Evolutionary conservation across 1,139 yeast species (phyloP).

Genomic region (Magnusiomyces paraingens): DNA sequence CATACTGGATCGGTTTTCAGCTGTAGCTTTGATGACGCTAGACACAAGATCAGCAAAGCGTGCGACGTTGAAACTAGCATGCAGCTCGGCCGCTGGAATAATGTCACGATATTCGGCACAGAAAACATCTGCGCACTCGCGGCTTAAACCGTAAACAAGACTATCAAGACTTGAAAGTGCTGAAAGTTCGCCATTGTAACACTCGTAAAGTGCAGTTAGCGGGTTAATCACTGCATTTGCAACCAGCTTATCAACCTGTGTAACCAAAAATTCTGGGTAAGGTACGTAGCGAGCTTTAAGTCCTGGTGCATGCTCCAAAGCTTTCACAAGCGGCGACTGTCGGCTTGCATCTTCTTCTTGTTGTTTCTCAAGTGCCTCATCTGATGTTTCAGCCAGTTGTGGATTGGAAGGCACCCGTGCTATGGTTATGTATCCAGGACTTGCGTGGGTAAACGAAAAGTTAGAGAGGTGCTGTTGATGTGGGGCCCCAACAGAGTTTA

Average conservation of each 20-base stretch:
- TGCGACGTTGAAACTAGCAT: conserved; percentile 13
- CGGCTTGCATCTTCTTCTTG: background rate
- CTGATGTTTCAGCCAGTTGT: background rate
- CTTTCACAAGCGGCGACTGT: conserved; percentile 7
- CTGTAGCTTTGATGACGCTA: conserved; percentile 43
- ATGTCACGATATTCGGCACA: conserved; percentile 15
- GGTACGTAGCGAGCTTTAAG: conserved; percentile 44
- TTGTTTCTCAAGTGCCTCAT: background rate
- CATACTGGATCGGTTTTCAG: conserved; percentile 77
- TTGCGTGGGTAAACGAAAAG: conserved; percentile 6
- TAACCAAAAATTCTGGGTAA: conserved; percentile 50
- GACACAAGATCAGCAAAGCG: conserved; percentile 44
- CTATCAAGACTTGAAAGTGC: conserved; percentile 20
- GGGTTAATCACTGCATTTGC: conserved; percentile 75
- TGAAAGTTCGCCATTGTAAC: conserved; percentile 64
- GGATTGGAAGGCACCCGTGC: conserved; percentile 1
- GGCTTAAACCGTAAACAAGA: conserved; percentile 18
- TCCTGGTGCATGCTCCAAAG: conserved; percentile 9
- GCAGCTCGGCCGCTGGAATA: conserved; percentile 8
- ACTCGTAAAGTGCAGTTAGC: conserved; percentile 58
- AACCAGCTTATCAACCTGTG: conserved; percentile 70
- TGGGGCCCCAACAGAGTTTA: conserved; percentile 37
- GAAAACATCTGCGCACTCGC: conserved; percentile 18
- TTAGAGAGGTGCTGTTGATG: conserved; percentile 16
- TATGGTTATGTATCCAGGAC: conserved; percentile 1